phyloP scores from a whole-genome alignment of 2,329 filamentous ascomycete genomes.

The Fusarium sp. region DNA sequence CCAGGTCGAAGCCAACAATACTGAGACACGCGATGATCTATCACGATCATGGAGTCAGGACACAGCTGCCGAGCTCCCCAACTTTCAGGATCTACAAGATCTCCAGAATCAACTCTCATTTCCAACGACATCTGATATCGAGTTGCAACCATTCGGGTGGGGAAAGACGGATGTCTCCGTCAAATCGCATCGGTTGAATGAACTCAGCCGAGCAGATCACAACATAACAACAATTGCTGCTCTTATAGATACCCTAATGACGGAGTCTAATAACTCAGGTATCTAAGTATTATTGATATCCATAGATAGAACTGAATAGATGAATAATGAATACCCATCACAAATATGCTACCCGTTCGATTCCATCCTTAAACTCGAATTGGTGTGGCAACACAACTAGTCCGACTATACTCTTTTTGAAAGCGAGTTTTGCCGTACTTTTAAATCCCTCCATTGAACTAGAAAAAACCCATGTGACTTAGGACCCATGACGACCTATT shows the following conservation, averaged over 20 bases:
- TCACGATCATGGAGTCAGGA: constrained; percentile 9
- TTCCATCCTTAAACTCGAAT: not conserved
- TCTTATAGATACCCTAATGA: constrained; percentile 17
- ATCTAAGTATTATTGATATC: not conserved
- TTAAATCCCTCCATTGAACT: not conserved
- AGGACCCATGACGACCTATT: not conserved
- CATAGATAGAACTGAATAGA: not conserved
- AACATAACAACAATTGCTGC: constrained; percentile 9
- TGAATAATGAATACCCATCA: not conserved
- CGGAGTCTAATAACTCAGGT: constrained; percentile 5
- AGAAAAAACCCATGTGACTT: not conserved
- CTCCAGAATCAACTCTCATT: not conserved
- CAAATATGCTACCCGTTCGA: not conserved
- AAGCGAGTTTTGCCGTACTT: not conserved
- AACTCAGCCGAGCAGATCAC: not conserved
- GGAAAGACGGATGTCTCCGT: constrained; percentile 23
- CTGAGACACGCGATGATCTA: not conserved
- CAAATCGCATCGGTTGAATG: constrained; percentile 6
- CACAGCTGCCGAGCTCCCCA: not conserved
- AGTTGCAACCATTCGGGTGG: constrained; percentile 10
- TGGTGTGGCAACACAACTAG: not conserved
- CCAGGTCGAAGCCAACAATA: constrained; percentile 7
- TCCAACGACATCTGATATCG: not conserved
- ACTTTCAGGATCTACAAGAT: not conserved
- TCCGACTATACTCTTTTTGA: not conserved